Evolutionary conservation across 2,329 filamentous ascomycete genomes (phyloP).

Genomic region (Nothopassalora personata): DNA sequence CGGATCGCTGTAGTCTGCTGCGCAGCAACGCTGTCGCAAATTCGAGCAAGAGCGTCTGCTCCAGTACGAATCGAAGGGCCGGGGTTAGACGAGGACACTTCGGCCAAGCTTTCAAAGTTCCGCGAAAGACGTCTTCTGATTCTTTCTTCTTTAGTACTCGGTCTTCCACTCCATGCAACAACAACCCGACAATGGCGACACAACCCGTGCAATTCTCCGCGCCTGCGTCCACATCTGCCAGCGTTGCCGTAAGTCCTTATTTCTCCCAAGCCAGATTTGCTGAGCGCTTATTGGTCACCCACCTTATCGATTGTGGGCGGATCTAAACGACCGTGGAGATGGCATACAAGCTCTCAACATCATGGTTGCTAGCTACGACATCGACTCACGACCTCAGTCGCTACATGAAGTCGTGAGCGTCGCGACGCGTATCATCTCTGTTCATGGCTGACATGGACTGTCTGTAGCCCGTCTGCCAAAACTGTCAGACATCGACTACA

Average conservation of each 20-base stretch:
- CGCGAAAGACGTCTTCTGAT: not conserved
- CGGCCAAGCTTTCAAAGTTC: no score
- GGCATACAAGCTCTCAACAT: no score
- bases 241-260: not conserved
- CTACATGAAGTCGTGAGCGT: no score
- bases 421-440: no score
- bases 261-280: no score
- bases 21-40: not conserved
- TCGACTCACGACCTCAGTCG: no score
- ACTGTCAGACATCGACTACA: constrained; percentile 91
- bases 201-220: constrained; percentile 60
- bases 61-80: no score
- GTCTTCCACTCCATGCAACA: constrained; percentile 25
- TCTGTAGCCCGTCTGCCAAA: constrained; percentile 84
- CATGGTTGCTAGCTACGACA: no score
- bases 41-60: not conserved
- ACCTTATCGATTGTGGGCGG: not conserved
- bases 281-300: no score
- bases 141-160: constrained; percentile 20
- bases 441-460: constrained; percentile 6
- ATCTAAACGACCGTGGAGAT: no score
- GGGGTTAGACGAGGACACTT: no score
- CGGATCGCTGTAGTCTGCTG: no score
- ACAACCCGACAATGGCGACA: constrained; percentile 40
- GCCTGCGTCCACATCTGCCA: constrained; percentile 40